phyloP scores from a whole-genome alignment of 2,329 filamentous ascomycete species.

The Ophiostoma piceae region DNA sequence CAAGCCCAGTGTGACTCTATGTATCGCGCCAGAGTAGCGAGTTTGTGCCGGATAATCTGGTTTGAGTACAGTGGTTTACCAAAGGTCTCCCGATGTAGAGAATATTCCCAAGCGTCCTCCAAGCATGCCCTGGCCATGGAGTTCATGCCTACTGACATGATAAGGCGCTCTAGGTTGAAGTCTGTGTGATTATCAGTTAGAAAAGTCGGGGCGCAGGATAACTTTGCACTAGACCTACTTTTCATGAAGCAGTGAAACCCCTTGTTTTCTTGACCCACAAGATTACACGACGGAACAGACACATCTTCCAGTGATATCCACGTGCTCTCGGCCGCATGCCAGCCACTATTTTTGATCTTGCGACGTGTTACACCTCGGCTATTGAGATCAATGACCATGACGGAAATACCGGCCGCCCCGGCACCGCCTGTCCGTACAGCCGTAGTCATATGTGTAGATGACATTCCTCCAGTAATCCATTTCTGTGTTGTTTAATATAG shows the following conservation, averaged over 20 bases:
- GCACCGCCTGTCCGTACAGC: conserved; percentile 55
- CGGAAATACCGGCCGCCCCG: conserved; percentile 50
- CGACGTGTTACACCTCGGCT: conserved; percentile 47
- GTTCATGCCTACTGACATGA: conserved; percentile 52
- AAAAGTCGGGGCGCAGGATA: not conserved
- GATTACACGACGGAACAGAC: conserved; percentile 47
- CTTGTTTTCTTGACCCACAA: conserved; percentile 50
- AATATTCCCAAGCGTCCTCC: conserved; percentile 49
- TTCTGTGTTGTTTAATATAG: conserved; percentile 36
- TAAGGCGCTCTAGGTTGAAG: conserved; percentile 56
- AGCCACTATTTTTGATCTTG: conserved; percentile 59
- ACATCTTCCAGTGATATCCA: conserved; percentile 54
- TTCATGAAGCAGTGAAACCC: conserved; percentile 56
- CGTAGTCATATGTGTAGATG: conserved; percentile 57
- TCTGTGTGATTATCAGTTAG: conserved; percentile 28
- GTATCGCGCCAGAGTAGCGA: conserved; percentile 53
- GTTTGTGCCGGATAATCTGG: conserved; percentile 55
- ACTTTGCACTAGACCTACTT: conserved; percentile 28
- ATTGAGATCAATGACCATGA: conserved; percentile 52
- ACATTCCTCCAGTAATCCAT: conserved; percentile 61
- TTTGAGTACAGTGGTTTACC: conserved; percentile 53
- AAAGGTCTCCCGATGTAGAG: conserved; percentile 51
- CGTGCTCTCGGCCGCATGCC: conserved; percentile 57
- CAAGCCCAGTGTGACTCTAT: conserved; percentile 59
- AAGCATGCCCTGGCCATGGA: conserved; percentile 53